phyloP scores from a whole-genome alignment of 2,329 filamentous ascomycete species.

The Whalleya microplaca region DNA sequence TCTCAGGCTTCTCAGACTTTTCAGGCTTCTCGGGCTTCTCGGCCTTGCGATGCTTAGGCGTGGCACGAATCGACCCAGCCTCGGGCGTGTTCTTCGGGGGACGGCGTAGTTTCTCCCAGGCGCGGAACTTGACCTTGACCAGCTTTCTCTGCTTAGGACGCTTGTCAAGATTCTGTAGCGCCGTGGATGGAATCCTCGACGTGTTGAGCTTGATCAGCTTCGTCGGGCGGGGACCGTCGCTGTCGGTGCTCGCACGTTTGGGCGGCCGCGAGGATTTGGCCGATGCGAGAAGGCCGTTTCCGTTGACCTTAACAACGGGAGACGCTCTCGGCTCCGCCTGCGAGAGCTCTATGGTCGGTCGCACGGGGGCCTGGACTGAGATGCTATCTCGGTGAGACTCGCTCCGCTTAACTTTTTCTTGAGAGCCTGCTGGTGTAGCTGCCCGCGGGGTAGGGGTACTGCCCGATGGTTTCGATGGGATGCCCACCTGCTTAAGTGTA shows the following conservation, averaged over 20 bases:
- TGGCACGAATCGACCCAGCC: slow-evolving; percentile 35
- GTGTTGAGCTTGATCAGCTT: slow-evolving; percentile 40
- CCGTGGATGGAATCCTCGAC: slow-evolving; percentile 28
- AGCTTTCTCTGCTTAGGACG: slow-evolving; percentile 21
- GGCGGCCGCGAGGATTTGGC: slow-evolving; percentile 23
- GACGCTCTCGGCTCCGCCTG: slow-evolving; percentile 28
- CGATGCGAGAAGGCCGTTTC: slow-evolving; percentile 18
- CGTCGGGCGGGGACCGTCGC: slow-evolving; percentile 32
- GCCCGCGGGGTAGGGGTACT: slow-evolving; percentile 12
- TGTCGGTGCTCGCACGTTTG: slow-evolving; percentile 37
- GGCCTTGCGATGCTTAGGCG: slow-evolving; percentile 30
- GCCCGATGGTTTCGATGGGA: slow-evolving; percentile 7
- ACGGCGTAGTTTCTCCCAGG: slow-evolving; percentile 32
- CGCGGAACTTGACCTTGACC: slow-evolving; percentile 35
- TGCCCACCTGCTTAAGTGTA: slow-evolving; percentile 3
- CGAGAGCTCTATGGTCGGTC: slow-evolving; percentile 33
- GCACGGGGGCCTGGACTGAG: slow-evolving; percentile 33
- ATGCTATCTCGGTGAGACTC: slow-evolving; percentile 34
- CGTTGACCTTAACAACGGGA: slow-evolving; percentile 26
- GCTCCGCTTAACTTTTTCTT: slow-evolving; percentile 23
- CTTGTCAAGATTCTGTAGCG: slow-evolving; percentile 24
- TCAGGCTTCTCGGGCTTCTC: slow-evolving; percentile 14
- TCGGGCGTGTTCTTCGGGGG: slow-evolving; percentile 22
- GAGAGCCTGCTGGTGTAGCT: slow-evolving; percentile 15
- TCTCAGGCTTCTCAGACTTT: slow-evolving; percentile 1